Evolutionary conservation across 139 green algal genomes (phyloP).

Genomic region (Chlamydomonas sp.): DNA sequence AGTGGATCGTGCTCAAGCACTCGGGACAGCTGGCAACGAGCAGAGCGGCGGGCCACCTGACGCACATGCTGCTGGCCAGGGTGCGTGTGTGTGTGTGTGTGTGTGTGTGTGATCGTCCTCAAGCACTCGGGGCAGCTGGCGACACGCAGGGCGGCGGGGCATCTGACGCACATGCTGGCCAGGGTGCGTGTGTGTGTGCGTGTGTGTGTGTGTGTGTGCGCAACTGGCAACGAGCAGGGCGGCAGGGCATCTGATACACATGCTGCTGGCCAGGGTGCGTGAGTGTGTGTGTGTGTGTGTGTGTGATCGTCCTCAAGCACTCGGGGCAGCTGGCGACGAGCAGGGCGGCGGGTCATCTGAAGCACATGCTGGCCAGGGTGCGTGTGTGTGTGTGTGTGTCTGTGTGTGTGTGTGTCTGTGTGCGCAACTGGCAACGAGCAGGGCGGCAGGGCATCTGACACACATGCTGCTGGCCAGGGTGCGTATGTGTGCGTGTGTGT

Average conservation of each 20-base stretch:
- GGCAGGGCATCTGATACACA: conserved; percentile 4
- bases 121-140: conserved; percentile 9
- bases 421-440: not conserved
- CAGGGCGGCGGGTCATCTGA: no score
- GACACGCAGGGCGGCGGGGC: no score
- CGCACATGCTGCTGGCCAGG: conserved; percentile 12
- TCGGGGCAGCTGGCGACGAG: conserved; percentile 5
- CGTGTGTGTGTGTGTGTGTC: no score
- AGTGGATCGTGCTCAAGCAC: conserved; percentile 7
- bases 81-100: not conserved
- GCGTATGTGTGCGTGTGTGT: not conserved
- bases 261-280: conserved; percentile 6
- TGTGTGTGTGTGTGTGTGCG: no score
- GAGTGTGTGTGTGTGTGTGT: not conserved
- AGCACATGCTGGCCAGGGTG: no score
- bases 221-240: conserved; percentile 7
- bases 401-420: no score
- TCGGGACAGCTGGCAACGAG: conserved; percentile 1
- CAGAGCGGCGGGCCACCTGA: conserved; percentile 6
- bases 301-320: conserved; percentile 1
- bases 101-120: not conserved
- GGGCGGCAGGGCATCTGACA: conserved; percentile 1
- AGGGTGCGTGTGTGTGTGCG: no score
- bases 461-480: conserved; percentile 13
- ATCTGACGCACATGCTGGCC: no score